Conservation (phyloP, 2,329 filamentous ascomycete genomes). For the Diaporthe australafricana region DNA sequence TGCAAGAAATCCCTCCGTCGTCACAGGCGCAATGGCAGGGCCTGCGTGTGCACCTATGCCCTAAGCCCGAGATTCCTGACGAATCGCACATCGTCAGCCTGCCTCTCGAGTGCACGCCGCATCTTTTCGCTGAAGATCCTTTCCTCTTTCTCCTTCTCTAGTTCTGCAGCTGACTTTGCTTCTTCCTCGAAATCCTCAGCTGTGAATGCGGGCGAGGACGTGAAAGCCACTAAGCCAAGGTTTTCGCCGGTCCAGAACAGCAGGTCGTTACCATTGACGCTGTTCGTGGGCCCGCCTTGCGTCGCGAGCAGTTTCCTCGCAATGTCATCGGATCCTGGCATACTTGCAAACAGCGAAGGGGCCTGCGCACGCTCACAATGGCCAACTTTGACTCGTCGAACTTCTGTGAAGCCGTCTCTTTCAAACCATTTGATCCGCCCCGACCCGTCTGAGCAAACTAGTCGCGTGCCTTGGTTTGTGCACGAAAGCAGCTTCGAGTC, state of each 20-base stretch:
- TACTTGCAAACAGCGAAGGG: conserved; percentile 62
- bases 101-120: conserved; percentile 78
- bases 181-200: conserved; percentile 63
- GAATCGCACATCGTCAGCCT: conserved; percentile 83
- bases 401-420: conserved; percentile 78
- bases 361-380: conserved; percentile 61
- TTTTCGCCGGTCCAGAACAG: conserved; percentile 91
- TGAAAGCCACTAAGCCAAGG: conserved; percentile 78
- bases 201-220: conserved; percentile 60
- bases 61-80: conserved; percentile 72
- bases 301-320: conserved; percentile 83
- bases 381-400: conserved; percentile 65
- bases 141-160: conserved; percentile 66
- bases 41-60: conserved; percentile 38
- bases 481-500: conserved; percentile 85
- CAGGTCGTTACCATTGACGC: conserved; percentile 72
- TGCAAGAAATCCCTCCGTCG: neutral
- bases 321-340: conserved; percentile 74
- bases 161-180: conserved; percentile 57
- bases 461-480: conserved; percentile 81
- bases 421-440: conserved; percentile 93
- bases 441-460: conserved; percentile 86
- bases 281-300: conserved; percentile 41
- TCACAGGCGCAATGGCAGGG: neutral
- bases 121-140: conserved; percentile 76